Percentiles rank a stretch among this genome's conserved stretches.
These are phyloP conservation scores for Tetrapisispora fleetii DNA, from an alignment of 805 yeast genomes.

Conservation along the genomic window DNA sequence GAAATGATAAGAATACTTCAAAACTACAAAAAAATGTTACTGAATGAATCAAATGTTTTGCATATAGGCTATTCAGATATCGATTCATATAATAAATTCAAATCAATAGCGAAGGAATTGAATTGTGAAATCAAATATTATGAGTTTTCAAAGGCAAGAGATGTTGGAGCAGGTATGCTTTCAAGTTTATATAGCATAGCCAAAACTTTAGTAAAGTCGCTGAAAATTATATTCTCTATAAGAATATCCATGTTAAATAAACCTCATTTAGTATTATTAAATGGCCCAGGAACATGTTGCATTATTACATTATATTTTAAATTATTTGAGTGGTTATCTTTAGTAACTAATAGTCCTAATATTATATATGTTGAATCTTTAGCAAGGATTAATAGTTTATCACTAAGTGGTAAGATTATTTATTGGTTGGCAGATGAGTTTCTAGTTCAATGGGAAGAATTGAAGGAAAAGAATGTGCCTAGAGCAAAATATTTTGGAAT, in stretches of 20 bases:
- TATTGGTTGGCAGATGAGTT: constrained; percentile 67
- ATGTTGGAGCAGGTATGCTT: constrained; percentile 31
- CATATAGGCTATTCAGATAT: constrained; percentile 26
- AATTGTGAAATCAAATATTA: constrained; percentile 12
- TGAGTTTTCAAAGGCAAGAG: constrained; percentile 27
- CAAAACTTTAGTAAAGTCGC: constrained; percentile 23
- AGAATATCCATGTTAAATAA: constrained; percentile 11
- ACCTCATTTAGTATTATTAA: constrained; percentile 28
- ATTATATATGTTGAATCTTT: constrained; percentile 78
- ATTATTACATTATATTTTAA: constrained; percentile 24
- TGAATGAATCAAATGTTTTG: constrained; percentile 38
- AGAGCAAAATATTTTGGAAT: constrained; percentile 72
- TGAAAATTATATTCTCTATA: constrained; percentile 11
- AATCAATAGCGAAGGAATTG: constrained; percentile 7
- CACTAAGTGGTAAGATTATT: constrained; percentile 66
- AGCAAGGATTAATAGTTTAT: constrained; percentile 67
- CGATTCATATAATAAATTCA: constrained; percentile 33
- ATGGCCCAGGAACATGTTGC: constrained; percentile 33
- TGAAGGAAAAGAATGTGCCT: constrained; percentile 37
- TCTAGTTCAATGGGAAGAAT: constrained; percentile 79
- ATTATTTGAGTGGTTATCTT: constrained; percentile 13
- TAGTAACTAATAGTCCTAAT: constrained; percentile 42
- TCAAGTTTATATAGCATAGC: constrained; percentile 28
- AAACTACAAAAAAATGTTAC: constrained; percentile 32
- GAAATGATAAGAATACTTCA: constrained; percentile 73